A percentile compares a stretch with the other conserved stretches of the same genome.
Evolutionary conservation across 495 filamentous ascomycete species (phyloP).

Genomic region (Staphylotrichum longicolle): DNA sequence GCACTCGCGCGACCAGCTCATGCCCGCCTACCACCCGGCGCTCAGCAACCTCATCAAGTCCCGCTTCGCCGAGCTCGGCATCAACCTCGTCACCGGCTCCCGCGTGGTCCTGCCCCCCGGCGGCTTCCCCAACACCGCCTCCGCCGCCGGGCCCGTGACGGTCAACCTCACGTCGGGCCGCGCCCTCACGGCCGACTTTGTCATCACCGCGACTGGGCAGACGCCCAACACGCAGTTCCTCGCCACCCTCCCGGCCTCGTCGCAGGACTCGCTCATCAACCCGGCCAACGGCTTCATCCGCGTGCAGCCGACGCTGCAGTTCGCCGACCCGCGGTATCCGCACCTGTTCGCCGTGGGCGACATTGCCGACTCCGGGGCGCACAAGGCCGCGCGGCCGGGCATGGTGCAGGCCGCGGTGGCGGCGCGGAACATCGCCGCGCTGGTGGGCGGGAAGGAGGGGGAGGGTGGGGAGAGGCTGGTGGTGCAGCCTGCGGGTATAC

Average conservation of each 20-base stretch:
- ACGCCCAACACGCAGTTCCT: constrained; percentile 51
- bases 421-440: constrained; percentile 51
- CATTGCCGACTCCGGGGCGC: constrained; percentile 55
- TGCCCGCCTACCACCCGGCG: constrained; percentile 50
- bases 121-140: constrained; percentile 30
- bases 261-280: constrained; percentile 38
- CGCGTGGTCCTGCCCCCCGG: constrained; percentile 22
- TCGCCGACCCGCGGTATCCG: constrained; percentile 37
- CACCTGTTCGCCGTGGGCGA: constrained; percentile 58
- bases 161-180: constrained; percentile 18
- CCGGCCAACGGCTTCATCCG: constrained; percentile 48
- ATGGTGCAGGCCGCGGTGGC: constrained; percentile 53
- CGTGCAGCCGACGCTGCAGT: constrained; percentile 55
- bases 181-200: constrained; percentile 22
- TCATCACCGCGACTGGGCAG: constrained; percentile 43
- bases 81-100: constrained; percentile 28
- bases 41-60: constrained; percentile 49
- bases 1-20: constrained; percentile 52
- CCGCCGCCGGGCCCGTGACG: background rate
- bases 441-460: constrained; percentile 37
- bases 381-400: constrained; percentile 56
- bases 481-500: constrained; percentile 44
- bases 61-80: constrained; percentile 39
- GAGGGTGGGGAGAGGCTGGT: constrained; percentile 32
- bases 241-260: constrained; percentile 28